Conservation (phyloP, 495 filamentous ascomycete genomes). For the Penicillium samsonianum region DNA sequence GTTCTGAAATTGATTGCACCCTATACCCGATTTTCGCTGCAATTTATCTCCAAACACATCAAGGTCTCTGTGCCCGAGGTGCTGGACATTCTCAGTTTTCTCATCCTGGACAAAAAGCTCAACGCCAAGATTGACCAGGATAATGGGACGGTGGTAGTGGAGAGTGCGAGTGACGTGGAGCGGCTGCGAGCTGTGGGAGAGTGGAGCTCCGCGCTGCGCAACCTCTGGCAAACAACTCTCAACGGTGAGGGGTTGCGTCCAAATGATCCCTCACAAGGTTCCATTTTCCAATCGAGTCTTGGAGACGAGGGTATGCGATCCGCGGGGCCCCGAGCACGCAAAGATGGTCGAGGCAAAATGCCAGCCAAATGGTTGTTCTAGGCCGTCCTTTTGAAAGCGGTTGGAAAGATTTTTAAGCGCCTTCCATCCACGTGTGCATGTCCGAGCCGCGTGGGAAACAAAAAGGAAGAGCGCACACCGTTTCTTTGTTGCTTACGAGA, state of each 20-base stretch:
- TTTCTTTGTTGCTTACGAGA: slow-evolving; percentile 14
- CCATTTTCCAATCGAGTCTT: slow-evolving; percentile 34
- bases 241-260: slow-evolving; percentile 72
- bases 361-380: slow-evolving; percentile 2
- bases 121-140: slow-evolving; percentile 88
- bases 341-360: slow-evolving; percentile 26
- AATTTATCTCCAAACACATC: slow-evolving; percentile 82
- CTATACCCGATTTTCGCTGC: slow-evolving; percentile 86
- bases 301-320: slow-evolving; percentile 36
- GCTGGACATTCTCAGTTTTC: slow-evolving; percentile 86
- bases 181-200: slow-evolving; percentile 71
- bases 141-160: slow-evolving; percentile 77
- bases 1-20: slow-evolving; percentile 91
- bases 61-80: slow-evolving; percentile 83
- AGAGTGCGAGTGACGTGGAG: slow-evolving; percentile 70
- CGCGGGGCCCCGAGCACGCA: slow-evolving; percentile 16
- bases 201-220: slow-evolving; percentile 68
- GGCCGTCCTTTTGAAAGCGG: background rate
- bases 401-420: background rate
- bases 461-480: slow-evolving; percentile 19
- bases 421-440: slow-evolving; percentile 11
- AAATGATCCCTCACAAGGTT: slow-evolving; percentile 36
- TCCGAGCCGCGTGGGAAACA: slow-evolving; percentile 13
- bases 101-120: slow-evolving; percentile 87
- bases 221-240: slow-evolving; percentile 65